A percentile compares a stretch with the other conserved stretches of the same genome.
Conservation (phyloP, 805 yeast genomes). For the Maudiozyma saulgeensis region DNA sequence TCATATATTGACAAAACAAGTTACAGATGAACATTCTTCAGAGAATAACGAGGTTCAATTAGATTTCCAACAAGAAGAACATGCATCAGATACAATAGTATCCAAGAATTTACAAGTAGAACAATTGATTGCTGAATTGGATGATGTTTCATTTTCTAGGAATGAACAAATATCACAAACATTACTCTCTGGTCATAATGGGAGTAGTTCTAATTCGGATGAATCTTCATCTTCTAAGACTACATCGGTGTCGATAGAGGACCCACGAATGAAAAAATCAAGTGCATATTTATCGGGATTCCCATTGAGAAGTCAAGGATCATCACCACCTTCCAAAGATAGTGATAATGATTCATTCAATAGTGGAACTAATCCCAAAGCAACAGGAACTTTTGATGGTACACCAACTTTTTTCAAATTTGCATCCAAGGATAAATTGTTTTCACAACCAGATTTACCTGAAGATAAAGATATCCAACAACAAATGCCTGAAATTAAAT, state of each 20-base stretch:
- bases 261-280: slow-evolving; percentile 19
- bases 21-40: background rate
- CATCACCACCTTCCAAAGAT: background rate
- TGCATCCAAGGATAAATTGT: background rate
- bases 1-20: background rate
- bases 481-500: slow-evolving; percentile 8
- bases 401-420: slow-evolving; percentile 22
- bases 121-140: slow-evolving; percentile 24
- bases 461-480: background rate
- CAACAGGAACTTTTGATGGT: slow-evolving; percentile 1
- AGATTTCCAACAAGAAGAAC: background rate
- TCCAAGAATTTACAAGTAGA: slow-evolving; percentile 22
- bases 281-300: slow-evolving; percentile 29
- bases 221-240: background rate
- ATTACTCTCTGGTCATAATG: background rate
- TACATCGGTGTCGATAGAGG: background rate
- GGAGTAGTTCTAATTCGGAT: background rate
- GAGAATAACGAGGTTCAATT: background rate
- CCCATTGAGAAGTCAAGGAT: slow-evolving; percentile 4
- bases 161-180: slow-evolving; percentile 10
- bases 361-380: background rate
- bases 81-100: slow-evolving; percentile 4
- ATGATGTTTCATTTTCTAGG: slow-evolving; percentile 21
- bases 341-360: background rate
- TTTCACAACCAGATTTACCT: background rate